Conservation (phyloP, 352 stramenopile genomes). For the Peronosclerospora sorghi region DNA sequence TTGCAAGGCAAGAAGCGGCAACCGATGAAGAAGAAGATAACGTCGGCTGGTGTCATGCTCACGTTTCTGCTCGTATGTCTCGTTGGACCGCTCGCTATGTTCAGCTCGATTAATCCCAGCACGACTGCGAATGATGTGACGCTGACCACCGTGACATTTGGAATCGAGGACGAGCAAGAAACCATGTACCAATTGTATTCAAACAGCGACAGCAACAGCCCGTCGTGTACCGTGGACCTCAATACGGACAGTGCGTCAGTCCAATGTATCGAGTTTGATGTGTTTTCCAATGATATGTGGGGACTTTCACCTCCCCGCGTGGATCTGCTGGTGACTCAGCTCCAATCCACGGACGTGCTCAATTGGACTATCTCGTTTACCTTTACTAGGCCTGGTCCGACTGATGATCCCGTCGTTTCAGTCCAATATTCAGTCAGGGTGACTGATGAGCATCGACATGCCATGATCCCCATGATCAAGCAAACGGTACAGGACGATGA, state of each 20-base stretch:
- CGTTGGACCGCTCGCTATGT: slow-evolving; percentile 63
- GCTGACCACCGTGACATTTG: slow-evolving; percentile 49
- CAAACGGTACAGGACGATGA: slow-evolving; percentile 25
- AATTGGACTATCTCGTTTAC: slow-evolving; percentile 67
- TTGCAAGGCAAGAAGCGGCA: slow-evolving; percentile 76
- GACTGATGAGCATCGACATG: slow-evolving; percentile 44
- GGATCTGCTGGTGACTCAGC: slow-evolving; percentile 52
- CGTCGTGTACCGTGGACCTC: slow-evolving; percentile 39
- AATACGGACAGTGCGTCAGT: slow-evolving; percentile 65
- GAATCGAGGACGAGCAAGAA: slow-evolving; percentile 59
- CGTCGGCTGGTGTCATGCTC: slow-evolving; percentile 65
- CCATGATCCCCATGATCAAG: slow-evolving; percentile 69
- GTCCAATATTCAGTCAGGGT: slow-evolving; percentile 36
- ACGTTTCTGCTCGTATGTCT: slow-evolving; percentile 69
- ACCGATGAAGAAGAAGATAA: slow-evolving; percentile 50
- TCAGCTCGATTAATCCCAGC: slow-evolving; percentile 81
- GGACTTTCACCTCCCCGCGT: slow-evolving; percentile 55
- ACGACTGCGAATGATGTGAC: slow-evolving; percentile 62
- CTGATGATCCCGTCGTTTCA: slow-evolving; percentile 46
- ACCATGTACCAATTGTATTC: slow-evolving; percentile 70
- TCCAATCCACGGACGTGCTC: slow-evolving; percentile 56
- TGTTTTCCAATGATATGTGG: slow-evolving; percentile 71
- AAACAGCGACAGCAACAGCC: slow-evolving; percentile 65
- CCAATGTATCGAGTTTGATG: slow-evolving; percentile 69
- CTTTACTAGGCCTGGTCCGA: slow-evolving; percentile 55